These are phyloP conservation scores for Gaertneriomyces sp. DNA, from an alignment of 192 early-diverging fungal species.

Conservation along the genomic window DNA sequence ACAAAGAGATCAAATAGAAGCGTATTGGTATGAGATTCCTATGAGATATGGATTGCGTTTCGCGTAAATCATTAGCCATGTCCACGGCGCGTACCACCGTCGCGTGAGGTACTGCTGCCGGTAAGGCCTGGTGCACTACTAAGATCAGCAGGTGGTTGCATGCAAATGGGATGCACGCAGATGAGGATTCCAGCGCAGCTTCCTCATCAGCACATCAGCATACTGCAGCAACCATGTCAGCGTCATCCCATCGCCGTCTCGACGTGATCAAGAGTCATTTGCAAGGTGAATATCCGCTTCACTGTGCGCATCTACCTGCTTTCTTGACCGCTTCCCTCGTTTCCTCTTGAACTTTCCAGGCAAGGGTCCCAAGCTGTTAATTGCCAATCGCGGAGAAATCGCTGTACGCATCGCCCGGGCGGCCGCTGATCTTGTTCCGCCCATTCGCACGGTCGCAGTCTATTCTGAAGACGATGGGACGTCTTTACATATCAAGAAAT, in stretches of 20 bases:
- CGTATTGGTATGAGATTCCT: no score
- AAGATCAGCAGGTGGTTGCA: no score
- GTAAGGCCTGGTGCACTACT: no score
- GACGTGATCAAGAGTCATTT: background rate
- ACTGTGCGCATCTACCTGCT: background rate
- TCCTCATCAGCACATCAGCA: no score
- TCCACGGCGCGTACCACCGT: no score
- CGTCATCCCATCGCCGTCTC: slow-evolving; percentile 5
- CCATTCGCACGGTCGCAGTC: slow-evolving; percentile 90
- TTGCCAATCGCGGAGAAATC: slow-evolving; percentile 76
- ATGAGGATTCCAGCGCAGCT: no score
- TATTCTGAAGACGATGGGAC: slow-evolving; percentile 86
- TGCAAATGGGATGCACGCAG: no score
- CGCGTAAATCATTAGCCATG: no score
- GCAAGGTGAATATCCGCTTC: background rate
- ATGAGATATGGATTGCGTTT: no score
- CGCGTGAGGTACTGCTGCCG: no score
- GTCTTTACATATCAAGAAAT: slow-evolving; percentile 78
- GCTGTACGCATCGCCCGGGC: slow-evolving; percentile 78
- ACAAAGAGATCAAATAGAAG: no score
- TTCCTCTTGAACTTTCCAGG: background rate
- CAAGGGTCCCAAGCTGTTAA: slow-evolving; percentile 72
- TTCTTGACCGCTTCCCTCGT: background rate
- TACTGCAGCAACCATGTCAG: no score
- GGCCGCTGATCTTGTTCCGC: slow-evolving; percentile 44